Percentiles rank a stretch among this genome's conserved stretches.
Evolutionary conservation across 768 basidiomycete species (phyloP).

Genomic region (Udeniomyces megalosporus): DNA sequence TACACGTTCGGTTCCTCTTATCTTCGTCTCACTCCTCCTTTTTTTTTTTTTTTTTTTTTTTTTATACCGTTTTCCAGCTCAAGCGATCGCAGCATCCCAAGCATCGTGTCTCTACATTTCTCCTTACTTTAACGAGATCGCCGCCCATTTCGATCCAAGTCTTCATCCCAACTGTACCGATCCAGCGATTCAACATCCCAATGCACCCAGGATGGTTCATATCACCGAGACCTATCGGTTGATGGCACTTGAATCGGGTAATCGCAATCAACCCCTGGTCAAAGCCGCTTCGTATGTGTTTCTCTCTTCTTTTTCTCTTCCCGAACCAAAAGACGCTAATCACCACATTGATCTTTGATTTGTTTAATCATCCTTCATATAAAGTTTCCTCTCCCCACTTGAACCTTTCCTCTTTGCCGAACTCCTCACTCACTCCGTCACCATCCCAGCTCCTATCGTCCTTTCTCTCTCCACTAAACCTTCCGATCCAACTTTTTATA

Average conservation of each 20-base stretch:
- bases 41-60: too few relatives aligned
- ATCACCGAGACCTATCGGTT: background rate
- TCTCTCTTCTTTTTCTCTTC: too few relatives aligned
- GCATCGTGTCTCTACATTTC: slow-evolving; percentile 41
- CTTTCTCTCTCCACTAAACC: slow-evolving; percentile 15
- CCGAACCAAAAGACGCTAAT: too few relatives aligned
- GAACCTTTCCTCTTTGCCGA: slow-evolving; percentile 22
- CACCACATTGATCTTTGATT: too few relatives aligned
- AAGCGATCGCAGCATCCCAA: slow-evolving; percentile 42
- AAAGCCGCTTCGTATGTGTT: slow-evolving; percentile 20
- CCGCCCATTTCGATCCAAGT: slow-evolving; percentile 20
- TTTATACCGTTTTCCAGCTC: too few relatives aligned
- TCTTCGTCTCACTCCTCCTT: too few relatives aligned
- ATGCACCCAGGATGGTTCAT: too few relatives aligned
- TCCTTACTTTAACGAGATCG: slow-evolving; percentile 41
- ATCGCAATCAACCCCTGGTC: slow-evolving; percentile 19
- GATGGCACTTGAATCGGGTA: slow-evolving; percentile 18
- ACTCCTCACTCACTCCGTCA: slow-evolving; percentile 23
- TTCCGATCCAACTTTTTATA: background rate
- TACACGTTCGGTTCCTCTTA: too few relatives aligned
- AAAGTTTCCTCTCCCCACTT: slow-evolving; percentile 22
- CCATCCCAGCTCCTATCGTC: slow-evolving; percentile 16
- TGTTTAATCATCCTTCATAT: background rate
- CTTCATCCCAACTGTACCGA: slow-evolving; percentile 23
- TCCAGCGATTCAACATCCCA: slow-evolving; percentile 17